phyloP scores from a whole-genome alignment of 2,329 filamentous ascomycete species.

The Lachnellula cervina region DNA sequence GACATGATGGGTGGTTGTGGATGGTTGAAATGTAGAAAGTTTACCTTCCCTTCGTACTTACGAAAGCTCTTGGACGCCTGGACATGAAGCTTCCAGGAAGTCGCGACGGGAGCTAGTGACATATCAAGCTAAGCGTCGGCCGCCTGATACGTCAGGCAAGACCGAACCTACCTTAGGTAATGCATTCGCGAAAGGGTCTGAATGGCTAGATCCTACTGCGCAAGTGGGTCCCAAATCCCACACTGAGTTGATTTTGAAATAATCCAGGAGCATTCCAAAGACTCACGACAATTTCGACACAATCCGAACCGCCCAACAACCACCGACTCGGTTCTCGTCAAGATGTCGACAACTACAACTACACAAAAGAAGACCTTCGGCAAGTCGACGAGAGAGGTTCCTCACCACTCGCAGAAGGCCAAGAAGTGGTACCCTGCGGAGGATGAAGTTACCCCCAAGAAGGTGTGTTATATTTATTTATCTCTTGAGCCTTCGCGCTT shows the following conservation, averaged over 20 bases:
- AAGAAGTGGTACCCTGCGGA: conserved; percentile 99
- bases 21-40: conserved; percentile 4
- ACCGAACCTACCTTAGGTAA: too few relatives aligned
- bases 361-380: conserved; percentile 82
- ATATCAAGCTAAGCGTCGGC: too few relatives aligned
- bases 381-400: conserved; percentile 90
- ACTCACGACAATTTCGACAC: conserved; percentile 15
- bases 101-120: conserved; percentile 2
- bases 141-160: too few relatives aligned
- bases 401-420: conserved; percentile 83
- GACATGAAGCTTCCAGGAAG: not conserved
- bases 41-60: conserved; percentile 7
- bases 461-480: conserved; percentile 60
- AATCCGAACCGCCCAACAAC: conserved; percentile 27
- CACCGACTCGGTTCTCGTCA: conserved; percentile 35
- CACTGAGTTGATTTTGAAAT: not conserved
- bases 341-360: conserved; percentile 61
- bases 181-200: too few relatives aligned
- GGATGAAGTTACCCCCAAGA: conserved; percentile 83
- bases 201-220: too few relatives aligned
- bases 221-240: not conserved
- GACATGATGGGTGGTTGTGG: conserved; percentile 56
- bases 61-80: conserved; percentile 12
- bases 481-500: conserved; percentile 5
- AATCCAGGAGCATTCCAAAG: not conserved